Evolutionary conservation across 768 basidiomycete species (phyloP).

Genomic region (Lentinula boryana): DNA sequence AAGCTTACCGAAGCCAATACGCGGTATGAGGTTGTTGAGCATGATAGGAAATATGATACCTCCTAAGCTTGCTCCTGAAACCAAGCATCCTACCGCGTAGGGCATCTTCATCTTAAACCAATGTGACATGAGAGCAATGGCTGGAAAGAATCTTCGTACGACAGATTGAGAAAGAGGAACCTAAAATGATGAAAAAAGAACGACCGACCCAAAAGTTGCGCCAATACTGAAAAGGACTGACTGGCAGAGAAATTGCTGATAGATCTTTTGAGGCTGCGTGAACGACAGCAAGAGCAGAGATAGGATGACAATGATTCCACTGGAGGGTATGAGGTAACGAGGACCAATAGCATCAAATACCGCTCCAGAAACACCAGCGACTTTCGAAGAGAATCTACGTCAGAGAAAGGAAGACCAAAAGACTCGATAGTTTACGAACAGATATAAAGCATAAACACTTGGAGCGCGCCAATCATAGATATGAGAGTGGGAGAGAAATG

Average conservation of each 20-base stretch:
- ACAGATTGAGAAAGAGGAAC: not conserved
- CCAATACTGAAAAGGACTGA: conserved; percentile 17
- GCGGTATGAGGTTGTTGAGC: conserved; percentile 13
- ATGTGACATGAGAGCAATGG: conserved; percentile 26
- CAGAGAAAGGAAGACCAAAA: not conserved
- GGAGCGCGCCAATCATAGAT: conserved; percentile 23
- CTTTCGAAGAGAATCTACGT: conserved; percentile 2
- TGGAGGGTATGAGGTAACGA: conserved; percentile 16
- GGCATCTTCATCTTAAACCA: conserved; percentile 25
- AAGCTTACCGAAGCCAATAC: conserved; percentile 15
- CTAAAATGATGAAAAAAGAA: not conserved
- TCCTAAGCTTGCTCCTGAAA: conserved; percentile 24
- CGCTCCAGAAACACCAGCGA: conserved; percentile 15
- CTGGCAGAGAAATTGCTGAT: conserved; percentile 22
- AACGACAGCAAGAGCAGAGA: conserved; percentile 20
- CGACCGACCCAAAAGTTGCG: conserved; percentile 13
- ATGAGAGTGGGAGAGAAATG: conserved; percentile 21
- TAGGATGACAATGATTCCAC: conserved; percentile 16
- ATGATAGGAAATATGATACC: conserved; percentile 27
- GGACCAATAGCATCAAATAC: conserved; percentile 18
- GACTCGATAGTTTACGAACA: conserved; percentile 2
- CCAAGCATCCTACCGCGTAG: conserved; percentile 27
- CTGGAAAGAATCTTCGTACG: conserved; percentile 24
- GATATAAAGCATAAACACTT: conserved; percentile 20
- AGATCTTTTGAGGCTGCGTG: conserved; percentile 19